These are phyloP conservation scores for Suillus bovinus DNA, from an alignment of 768 basidiomycete species.

Conservation along the genomic window DNA sequence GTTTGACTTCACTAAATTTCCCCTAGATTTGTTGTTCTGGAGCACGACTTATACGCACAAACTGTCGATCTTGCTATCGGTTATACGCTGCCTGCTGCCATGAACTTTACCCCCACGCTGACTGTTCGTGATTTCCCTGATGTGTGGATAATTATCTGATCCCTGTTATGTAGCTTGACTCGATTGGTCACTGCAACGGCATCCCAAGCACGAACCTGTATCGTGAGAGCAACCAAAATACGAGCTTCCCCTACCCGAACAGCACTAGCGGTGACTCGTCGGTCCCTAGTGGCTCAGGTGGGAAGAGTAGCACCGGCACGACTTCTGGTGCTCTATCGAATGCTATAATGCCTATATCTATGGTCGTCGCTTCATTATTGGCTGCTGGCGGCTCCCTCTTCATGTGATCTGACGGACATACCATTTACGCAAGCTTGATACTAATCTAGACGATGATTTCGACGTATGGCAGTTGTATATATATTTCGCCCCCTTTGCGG, in stretches of 20 bases:
- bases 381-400: conserved; percentile 15
- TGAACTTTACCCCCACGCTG: conserved; percentile 64
- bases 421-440: conserved; percentile 15
- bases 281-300: conserved; percentile 14
- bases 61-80: conserved; percentile 90
- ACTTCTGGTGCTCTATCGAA: conserved; percentile 16
- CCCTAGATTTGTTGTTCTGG: conserved; percentile 79
- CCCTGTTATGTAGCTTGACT: conserved; percentile 47
- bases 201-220: conserved; percentile 71
- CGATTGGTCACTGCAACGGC: conserved; percentile 77
- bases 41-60: conserved; percentile 83
- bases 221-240: conserved; percentile 78
- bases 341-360: conserved; percentile 16
- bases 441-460: conserved; percentile 25
- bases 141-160: conserved; percentile 1
- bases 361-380: conserved; percentile 15
- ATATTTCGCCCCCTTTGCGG: conserved; percentile 12
- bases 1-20: conserved; percentile 5
- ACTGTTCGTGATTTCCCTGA: conserved; percentile 41
- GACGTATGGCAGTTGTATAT: conserved; percentile 23
- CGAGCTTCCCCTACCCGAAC: conserved; percentile 57
- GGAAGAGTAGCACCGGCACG: conserved; percentile 6
- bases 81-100: conserved; percentile 79
- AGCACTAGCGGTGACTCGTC: conserved; percentile 23
- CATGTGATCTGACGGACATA: conserved; percentile 18